A percentile compares a stretch with the other conserved stretches of the same genome.
Evolutionary conservation across 140 eudicot species (phyloP).

Genomic region (Ambrosia hybrid): DNA sequence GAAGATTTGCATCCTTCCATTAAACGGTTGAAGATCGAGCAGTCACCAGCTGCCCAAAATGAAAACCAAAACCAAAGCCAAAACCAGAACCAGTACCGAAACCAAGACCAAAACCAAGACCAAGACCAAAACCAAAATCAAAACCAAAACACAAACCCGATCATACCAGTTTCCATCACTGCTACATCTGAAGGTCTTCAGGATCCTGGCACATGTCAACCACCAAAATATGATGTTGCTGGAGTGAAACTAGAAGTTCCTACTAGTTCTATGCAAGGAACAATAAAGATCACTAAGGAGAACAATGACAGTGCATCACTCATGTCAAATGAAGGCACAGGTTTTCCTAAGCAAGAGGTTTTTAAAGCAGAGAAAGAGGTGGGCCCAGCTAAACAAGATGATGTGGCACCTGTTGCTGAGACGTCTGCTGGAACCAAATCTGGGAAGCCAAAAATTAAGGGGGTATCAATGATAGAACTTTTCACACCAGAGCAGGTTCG

Average conservation of each 20-base stretch:
- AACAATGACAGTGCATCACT: constrained; percentile 37
- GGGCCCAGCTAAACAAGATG: constrained; percentile 47
- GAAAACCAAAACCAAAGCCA: constrained; percentile 27
- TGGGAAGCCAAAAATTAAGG: constrained; percentile 87
- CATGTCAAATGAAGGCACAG: constrained; percentile 34
- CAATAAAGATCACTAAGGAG: constrained; percentile 31
- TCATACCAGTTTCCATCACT: constrained; percentile 33
- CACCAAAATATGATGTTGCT: constrained; percentile 45
- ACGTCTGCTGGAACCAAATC: constrained; percentile 63
- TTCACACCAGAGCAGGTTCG: constrained; percentile 90
- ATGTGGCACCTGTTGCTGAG: constrained; percentile 43
- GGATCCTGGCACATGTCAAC: constrained; percentile 34
- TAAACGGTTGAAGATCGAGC: constrained; percentile 74
- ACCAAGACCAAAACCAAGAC: not conserved
- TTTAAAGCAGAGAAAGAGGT: constrained; percentile 59
- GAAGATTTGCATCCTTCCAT: constrained; percentile 65
- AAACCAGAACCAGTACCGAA: not conserved
- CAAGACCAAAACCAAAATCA: not conserved
- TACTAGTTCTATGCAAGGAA: constrained; percentile 35
- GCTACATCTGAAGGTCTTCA: constrained; percentile 41
- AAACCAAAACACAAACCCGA: constrained; percentile 9
- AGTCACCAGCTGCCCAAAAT: constrained; percentile 37
- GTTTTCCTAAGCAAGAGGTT: constrained; percentile 44
- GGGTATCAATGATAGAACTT: constrained; percentile 84
- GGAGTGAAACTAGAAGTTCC: constrained; percentile 55